A percentile compares a stretch with the other conserved stretches of the same genome.
Evolutionary conservation across 345 rosid genomes (phyloP).

Genomic region (Erucastrum elatum): DNA sequence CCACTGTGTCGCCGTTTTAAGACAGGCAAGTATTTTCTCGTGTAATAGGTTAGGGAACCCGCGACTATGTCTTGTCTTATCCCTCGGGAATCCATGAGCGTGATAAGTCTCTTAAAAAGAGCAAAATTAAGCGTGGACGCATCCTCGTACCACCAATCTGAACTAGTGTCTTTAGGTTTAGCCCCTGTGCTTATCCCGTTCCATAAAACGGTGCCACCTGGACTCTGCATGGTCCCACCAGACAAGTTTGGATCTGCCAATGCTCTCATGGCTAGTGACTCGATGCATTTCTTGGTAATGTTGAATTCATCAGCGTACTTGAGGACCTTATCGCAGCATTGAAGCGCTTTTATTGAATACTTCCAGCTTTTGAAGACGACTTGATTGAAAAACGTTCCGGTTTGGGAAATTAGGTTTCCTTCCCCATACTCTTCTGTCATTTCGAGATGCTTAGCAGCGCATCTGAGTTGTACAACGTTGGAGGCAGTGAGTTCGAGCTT

Average conservation of each 20-base stretch:
- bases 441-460: conserved; percentile 85
- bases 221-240: not conserved
- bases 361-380: not conserved
- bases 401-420: conserved; percentile 72
- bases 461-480: conserved; percentile 77
- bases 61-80: not conserved
- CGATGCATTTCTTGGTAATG: not conserved
- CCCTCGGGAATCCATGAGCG: not conserved
- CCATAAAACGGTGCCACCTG: not conserved
- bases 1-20: not conserved
- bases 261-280: not conserved
- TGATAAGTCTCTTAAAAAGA: not conserved
- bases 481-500: conserved; percentile 91
- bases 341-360: not conserved
- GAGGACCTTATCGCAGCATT: not conserved
- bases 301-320: not conserved
- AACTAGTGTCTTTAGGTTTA: not conserved
- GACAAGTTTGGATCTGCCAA: not conserved
- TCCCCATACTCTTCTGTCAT: conserved; percentile 97
- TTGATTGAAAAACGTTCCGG: conserved; percentile 50
- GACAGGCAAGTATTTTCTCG: not conserved
- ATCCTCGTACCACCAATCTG: not conserved
- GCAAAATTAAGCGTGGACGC: not conserved
- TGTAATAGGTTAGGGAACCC: not conserved
- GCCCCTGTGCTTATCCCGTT: not conserved